Evolutionary conservation across 768 basidiomycete genomes (phyloP).

Genomic region (Trametopsis cervina): DNA sequence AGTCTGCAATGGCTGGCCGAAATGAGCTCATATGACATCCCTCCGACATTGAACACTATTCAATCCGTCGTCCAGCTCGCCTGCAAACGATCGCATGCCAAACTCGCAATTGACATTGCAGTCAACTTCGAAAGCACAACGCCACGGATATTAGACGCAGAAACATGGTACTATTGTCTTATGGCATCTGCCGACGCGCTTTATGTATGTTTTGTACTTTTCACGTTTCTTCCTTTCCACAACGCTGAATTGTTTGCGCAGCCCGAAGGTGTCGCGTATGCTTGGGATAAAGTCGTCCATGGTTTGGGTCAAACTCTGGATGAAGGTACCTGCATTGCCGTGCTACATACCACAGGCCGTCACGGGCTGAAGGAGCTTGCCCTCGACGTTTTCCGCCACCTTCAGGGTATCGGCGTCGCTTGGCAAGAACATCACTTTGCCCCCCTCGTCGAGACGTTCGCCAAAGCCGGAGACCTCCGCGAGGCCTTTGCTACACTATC

Average conservation of each 20-base stretch:
- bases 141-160: slow-evolving; percentile 42
- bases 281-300: slow-evolving; percentile 56
- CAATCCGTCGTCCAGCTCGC: slow-evolving; percentile 49
- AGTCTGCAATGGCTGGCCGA: slow-evolving; percentile 54
- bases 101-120: slow-evolving; percentile 69
- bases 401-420: slow-evolving; percentile 41
- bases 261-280: slow-evolving; percentile 57
- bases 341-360: slow-evolving; percentile 70
- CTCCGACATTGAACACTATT: slow-evolving; percentile 42
- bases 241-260: slow-evolving; percentile 23
- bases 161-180: slow-evolving; percentile 64
- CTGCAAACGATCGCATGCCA: slow-evolving; percentile 45
- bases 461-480: slow-evolving; percentile 45
- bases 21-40: slow-evolving; percentile 45
- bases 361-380: slow-evolving; percentile 67
- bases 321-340: slow-evolving; percentile 65
- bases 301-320: slow-evolving; percentile 51
- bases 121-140: slow-evolving; percentile 50
- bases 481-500: slow-evolving; percentile 57
- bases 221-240: neutral
- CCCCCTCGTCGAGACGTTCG: slow-evolving; percentile 70
- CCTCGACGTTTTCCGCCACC: slow-evolving; percentile 50
- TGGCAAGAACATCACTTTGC: slow-evolving; percentile 72
- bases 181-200: slow-evolving; percentile 53
- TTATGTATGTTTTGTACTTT: slow-evolving; percentile 46